Conservation (phyloP, 805 yeast genomes). For the Candida xyloterini region DNA sequence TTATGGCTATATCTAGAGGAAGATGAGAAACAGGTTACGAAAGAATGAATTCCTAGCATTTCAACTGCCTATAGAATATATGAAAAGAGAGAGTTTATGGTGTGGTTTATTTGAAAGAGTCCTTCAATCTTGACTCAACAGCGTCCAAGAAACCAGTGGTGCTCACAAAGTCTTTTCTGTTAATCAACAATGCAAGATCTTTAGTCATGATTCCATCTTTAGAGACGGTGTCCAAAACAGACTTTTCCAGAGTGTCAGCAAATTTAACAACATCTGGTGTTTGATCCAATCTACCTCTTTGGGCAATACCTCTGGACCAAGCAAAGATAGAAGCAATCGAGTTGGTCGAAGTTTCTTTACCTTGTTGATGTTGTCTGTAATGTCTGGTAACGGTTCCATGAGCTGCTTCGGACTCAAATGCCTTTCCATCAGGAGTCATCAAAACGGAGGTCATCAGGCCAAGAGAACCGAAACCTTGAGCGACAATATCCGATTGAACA, state of each 20-base stretch:
- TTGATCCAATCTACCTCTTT: slow-evolving; percentile 73
- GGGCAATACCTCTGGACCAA: slow-evolving; percentile 81
- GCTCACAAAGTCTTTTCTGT: slow-evolving; percentile 62
- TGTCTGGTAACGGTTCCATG: slow-evolving; percentile 89
- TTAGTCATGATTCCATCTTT: slow-evolving; percentile 78
- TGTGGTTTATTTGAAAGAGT: slow-evolving; percentile 13
- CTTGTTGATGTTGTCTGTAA: slow-evolving; percentile 76
- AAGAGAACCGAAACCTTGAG: slow-evolving; percentile 82
- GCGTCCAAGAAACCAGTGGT: slow-evolving; percentile 78
- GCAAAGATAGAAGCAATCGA: slow-evolving; percentile 85
- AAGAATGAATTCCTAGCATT: slow-evolving; percentile 7
- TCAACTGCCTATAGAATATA: slow-evolving; percentile 11
- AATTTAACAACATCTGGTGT: slow-evolving; percentile 70
- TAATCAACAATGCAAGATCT: slow-evolving; percentile 67
- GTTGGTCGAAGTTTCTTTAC: slow-evolving; percentile 80
- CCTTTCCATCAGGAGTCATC: slow-evolving; percentile 81
- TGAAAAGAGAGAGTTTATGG: not conserved
- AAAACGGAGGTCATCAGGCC: slow-evolving; percentile 83
- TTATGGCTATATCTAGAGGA: slow-evolving; percentile 43
- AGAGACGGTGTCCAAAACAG: slow-evolving; percentile 70
- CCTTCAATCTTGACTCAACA: slow-evolving; percentile 49
- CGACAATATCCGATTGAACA: slow-evolving; percentile 81
- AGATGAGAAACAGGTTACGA: slow-evolving; percentile 13
- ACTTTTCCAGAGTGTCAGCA: slow-evolving; percentile 61
- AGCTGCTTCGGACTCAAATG: slow-evolving; percentile 85